phyloP scores from a whole-genome alignment of 1,139 yeast genomes.

The Kodamaea suecica region DNA sequence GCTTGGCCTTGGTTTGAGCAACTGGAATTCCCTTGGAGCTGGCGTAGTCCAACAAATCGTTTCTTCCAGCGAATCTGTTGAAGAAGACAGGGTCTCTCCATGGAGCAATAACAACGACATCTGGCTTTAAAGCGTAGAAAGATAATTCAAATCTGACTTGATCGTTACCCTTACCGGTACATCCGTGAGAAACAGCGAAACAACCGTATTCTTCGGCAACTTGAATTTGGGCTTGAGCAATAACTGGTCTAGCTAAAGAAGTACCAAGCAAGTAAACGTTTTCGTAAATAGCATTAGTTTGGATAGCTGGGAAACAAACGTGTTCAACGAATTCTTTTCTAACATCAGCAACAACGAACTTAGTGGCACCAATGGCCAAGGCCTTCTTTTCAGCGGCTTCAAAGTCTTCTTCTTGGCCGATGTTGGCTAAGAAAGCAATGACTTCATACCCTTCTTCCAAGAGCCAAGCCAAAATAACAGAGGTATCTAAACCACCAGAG shows the following conservation, averaged over 20 bases:
- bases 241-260: conserved; percentile 96
- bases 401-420: conserved; percentile 98
- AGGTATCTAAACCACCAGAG: conserved; percentile 98
- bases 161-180: conserved; percentile 99
- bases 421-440: conserved; percentile 94
- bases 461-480: conserved; percentile 96
- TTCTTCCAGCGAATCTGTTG: conserved; percentile 96
- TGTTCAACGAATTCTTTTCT: conserved; percentile 92
- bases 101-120: conserved; percentile 94
- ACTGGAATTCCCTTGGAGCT: conserved; percentile 89
- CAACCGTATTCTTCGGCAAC: conserved; percentile 98
- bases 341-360: conserved; percentile 90
- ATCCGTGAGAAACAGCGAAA: conserved; percentile 97
- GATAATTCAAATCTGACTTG: conserved; percentile 97
- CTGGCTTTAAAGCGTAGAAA: conserved; percentile 96
- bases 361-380: conserved; percentile 92
- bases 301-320: conserved; percentile 94
- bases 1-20: conserved; percentile 95
- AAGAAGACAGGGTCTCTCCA: conserved; percentile 97
- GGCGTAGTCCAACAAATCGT: conserved; percentile 90
- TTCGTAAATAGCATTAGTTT: conserved; percentile 95
- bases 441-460: conserved; percentile 97
- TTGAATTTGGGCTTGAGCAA: conserved; percentile 95
- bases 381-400: conserved; percentile 97
- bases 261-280: conserved; percentile 95